phyloP scores from a whole-genome alignment of 2,329 filamentous ascomycete species.

The Penicillium brevicompactum region DNA sequence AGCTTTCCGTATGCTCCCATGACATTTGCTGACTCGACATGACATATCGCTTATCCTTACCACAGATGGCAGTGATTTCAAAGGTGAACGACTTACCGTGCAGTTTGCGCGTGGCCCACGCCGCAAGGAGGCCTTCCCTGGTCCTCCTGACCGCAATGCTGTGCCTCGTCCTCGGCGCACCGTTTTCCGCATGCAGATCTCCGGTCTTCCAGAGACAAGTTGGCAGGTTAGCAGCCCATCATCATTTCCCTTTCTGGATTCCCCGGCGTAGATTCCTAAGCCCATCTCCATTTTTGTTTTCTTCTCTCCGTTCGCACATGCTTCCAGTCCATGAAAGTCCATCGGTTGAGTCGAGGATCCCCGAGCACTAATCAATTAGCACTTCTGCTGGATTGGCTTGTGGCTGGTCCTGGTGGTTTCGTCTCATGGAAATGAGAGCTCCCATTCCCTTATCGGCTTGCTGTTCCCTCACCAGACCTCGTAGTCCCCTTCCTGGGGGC shows the following conservation, averaged over 20 bases:
- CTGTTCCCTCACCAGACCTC: background rate
- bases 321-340: constrained; percentile 11
- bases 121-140: constrained; percentile 65
- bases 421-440: background rate
- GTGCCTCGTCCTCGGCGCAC: constrained; percentile 87
- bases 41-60: constrained; percentile 37
- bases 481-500: constrained; percentile 1
- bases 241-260: constrained; percentile 32
- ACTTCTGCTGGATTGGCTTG: background rate
- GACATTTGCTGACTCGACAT: constrained; percentile 52
- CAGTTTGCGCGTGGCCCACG: constrained; percentile 93
- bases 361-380: constrained; percentile 4
- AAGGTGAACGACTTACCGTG: constrained; percentile 95
- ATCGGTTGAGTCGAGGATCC: constrained; percentile 14
- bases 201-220: constrained; percentile 98
- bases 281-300: constrained; percentile 11
- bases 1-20: constrained; percentile 62
- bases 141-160: constrained; percentile 62
- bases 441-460: background rate
- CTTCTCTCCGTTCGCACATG: constrained; percentile 12
- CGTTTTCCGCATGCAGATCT: constrained; percentile 94
- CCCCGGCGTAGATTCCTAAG: constrained; percentile 22
- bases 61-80: constrained; percentile 93
- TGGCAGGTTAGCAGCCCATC: constrained; percentile 89
- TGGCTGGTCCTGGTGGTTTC: background rate